Evolutionary conservation across 1,284 basidiomycete species (phyloP), one percentile per base, ranked within the genome.

Genomic region (Irpex rosettiformis): DNA sequence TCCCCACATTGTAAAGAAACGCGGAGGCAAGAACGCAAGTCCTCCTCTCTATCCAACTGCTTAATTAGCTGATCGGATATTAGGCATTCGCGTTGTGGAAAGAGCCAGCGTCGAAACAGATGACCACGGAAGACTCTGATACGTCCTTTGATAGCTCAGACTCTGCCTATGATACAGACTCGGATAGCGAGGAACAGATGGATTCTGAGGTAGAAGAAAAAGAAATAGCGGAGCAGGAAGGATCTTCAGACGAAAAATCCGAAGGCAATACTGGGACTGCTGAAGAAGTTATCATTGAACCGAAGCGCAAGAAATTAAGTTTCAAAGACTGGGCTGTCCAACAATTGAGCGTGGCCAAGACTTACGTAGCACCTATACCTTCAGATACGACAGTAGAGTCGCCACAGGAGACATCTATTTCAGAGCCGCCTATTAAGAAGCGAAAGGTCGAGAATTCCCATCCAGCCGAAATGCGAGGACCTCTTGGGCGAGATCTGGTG

Each of bases 291-390:
- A 8, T n/a, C 21, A 22, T 25, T n/a, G 54, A 47, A 16, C 62
- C 64, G 40, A 81, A 75, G 63, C 67, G 73, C 65, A 82, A 81
- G 60, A 73, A 73, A 16, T 66, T 78, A 3, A 82, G 81, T 5
- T 96, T 95, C 81, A 95, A 95, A 69, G 79, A 84, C 47, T 96
- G 94, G 93, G 94, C 93, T 0, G 72, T 86, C 64, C 82, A 88
- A 56, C 92, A 95, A 62, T 77, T 93, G 49, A 82, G 76, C 60
- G 70, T 72, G 3, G 83, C 80, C 7, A 88, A 88, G 68, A 78
- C 78, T 16, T 81, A 86, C 60, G 74, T 75, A 8, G 67, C 70
- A 7, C 66, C 73, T 16, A 67, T 69, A 22, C 51, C 65, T 16
- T 61, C 60, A 22, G 24, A 53, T 11, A 57, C 49, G 2, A 7